Conservation (phyloP, 2,329 filamentous ascomycete genomes). For the Colletotrichum agaves region DNA sequence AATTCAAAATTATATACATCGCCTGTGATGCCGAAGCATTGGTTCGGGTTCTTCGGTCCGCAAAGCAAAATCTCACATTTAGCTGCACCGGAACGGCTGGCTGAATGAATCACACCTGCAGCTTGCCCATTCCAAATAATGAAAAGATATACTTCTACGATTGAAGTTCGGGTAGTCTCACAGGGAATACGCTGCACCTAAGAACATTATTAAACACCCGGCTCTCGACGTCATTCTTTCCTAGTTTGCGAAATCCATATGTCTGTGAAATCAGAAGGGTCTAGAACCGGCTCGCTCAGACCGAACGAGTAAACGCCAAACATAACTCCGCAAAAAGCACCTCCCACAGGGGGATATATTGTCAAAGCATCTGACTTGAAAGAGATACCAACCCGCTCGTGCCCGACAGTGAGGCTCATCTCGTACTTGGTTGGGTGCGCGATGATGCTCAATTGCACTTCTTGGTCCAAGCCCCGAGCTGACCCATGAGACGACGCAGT, state of each 20-base stretch:
- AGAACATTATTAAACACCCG: neutral
- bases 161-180: no score
- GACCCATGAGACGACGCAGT: neutral
- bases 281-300: slow-evolving; percentile 44
- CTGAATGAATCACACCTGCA: no score
- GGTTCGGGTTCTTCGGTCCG: no score
- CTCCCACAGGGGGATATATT: slow-evolving; percentile 44
- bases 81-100: no score
- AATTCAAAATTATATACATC: no score
- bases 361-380: slow-evolving; percentile 41
- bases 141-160: no score
- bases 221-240: neutral
- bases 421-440: slow-evolving; percentile 39
- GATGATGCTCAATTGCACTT: slow-evolving; percentile 36
- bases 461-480: slow-evolving; percentile 9
- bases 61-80: no score
- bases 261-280: slow-evolving; percentile 45
- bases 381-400: neutral
- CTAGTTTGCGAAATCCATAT: slow-evolving; percentile 34
- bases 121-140: no score
- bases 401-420: slow-evolving; percentile 33
- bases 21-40: no score
- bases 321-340: slow-evolving; percentile 46
- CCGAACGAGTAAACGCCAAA: slow-evolving; percentile 46
- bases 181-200: neutral